A percentile compares a stretch with the other conserved stretches of the same genome.
Evolutionary conservation across 2,329 filamentous ascomycete genomes (phyloP).

Genomic region (Fusarium xylarioides): DNA sequence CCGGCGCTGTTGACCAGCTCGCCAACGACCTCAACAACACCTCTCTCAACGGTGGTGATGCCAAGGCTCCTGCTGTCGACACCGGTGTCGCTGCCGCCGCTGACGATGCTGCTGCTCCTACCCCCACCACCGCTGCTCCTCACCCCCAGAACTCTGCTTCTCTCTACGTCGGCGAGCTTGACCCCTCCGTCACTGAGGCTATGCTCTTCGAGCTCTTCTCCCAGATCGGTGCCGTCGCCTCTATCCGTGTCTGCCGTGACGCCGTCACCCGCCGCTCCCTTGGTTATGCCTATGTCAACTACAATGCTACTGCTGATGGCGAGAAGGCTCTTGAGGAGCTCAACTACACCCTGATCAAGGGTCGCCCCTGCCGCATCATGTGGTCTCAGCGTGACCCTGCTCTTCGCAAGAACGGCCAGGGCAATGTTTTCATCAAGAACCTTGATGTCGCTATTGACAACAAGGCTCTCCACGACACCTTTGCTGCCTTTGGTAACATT

Average conservation of each 20-base stretch:
- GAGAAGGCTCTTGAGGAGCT: slow-evolving; percentile 99
- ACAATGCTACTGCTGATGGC: slow-evolving; percentile 95
- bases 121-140: slow-evolving; percentile 76
- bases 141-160: slow-evolving; percentile 95
- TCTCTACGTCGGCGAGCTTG: slow-evolving; percentile 98
- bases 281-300: slow-evolving; percentile 99
- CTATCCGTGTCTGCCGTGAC: slow-evolving; percentile 99
- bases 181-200: slow-evolving; percentile 96
- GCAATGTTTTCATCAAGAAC: slow-evolving; percentile 99
- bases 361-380: slow-evolving; percentile 99
- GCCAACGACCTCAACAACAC: slow-evolving; percentile 79
- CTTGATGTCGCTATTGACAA: slow-evolving; percentile 98
- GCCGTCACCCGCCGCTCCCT: slow-evolving; percentile 98
- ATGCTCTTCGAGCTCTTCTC: slow-evolving; percentile 99
- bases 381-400: slow-evolving; percentile 99
- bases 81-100: slow-evolving; percentile 70
- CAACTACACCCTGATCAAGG: slow-evolving; percentile 99
- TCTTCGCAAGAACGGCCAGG: slow-evolving; percentile 98
- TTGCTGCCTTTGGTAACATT: slow-evolving; percentile 98
- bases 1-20: slow-evolving; percentile 79
- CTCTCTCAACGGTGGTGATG: slow-evolving; percentile 74
- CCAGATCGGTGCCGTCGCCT: slow-evolving; percentile 97
- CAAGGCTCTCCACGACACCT: slow-evolving; percentile 99
- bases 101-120: slow-evolving; percentile 71
- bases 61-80: slow-evolving; percentile 75